Conservation (phyloP, 148 eudicot species). For the Vaccinium vitisidaea region DNA sequence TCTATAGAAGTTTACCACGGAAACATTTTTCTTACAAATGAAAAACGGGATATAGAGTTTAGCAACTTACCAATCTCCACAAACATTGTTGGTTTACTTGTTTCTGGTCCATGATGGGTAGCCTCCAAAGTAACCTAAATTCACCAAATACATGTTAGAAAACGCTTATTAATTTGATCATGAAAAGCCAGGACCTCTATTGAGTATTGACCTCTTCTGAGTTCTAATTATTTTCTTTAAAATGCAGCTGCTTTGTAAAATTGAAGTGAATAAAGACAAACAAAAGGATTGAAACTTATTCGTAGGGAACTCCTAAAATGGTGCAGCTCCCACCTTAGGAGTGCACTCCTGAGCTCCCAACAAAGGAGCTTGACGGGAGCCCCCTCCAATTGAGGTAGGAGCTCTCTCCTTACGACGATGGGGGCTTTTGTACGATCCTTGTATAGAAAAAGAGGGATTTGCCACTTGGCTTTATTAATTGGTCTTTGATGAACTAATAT, state of each 20-base stretch:
- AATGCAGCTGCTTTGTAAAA: not conserved
- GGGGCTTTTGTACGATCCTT: no score
- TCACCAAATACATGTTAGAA: constrained; percentile 6
- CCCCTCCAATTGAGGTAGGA: no score
- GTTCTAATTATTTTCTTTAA: not conserved
- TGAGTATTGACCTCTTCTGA: not conserved
- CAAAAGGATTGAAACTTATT: not conserved
- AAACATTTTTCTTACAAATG: not conserved
- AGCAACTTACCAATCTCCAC: constrained; percentile 69
- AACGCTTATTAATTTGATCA: not conserved
- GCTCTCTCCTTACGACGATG: no score
- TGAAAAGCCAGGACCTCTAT: not conserved
- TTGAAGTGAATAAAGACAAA: not conserved
- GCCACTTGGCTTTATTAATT: no score
- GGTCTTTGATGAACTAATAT: no score
- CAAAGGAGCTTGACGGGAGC: no score
- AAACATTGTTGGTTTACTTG: constrained; percentile 84
- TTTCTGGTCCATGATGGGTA: constrained; percentile 92
- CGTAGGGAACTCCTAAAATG: no score
- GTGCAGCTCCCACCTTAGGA: no score
- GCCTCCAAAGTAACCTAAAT: constrained; percentile 85
- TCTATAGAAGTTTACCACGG: not conserved
- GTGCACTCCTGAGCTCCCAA: no score
- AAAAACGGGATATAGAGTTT: not conserved
- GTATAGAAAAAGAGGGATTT: no score